phyloP scores from a whole-genome alignment of 139 green algal genomes.

The Chlorella sp. region DNA sequence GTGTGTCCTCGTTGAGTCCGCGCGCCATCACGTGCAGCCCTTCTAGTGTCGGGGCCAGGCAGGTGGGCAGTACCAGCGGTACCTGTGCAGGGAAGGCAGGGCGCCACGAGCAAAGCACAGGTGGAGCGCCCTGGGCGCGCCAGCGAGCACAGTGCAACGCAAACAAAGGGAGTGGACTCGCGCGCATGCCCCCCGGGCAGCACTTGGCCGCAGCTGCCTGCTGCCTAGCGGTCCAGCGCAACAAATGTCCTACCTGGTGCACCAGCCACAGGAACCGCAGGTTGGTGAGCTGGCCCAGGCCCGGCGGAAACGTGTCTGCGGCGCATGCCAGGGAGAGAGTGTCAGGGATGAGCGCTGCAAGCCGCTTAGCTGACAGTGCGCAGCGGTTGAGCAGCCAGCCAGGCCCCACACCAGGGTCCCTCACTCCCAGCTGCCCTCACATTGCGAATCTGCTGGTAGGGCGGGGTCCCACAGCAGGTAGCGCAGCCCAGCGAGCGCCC shows the following conservation, averaged over 20 bases:
- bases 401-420: too few species aligned
- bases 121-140: too few species aligned
- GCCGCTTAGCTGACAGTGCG: too few species aligned
- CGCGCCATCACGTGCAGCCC: neutral
- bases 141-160: too few species aligned
- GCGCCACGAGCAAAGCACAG: too few species aligned
- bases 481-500: neutral
- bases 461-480: conserved; percentile 34
- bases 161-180: too few species aligned
- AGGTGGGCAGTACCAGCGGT: conserved; percentile 11
- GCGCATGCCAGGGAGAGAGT: neutral
- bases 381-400: too few species aligned
- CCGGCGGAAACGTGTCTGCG: neutral
- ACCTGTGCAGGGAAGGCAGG: neutral
- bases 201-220: too few species aligned
- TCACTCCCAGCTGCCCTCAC: neutral
- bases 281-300: neutral
- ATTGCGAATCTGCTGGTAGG: conserved; percentile 3
- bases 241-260: too few species aligned
- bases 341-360: too few species aligned
- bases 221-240: too few species aligned
- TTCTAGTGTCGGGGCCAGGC: neutral
- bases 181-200: too few species aligned
- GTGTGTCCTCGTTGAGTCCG: neutral
- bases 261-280: conserved; percentile 20